phyloP scores from a whole-genome alignment of 1,284 basidiomycete species.

The Apiotrichum brassicae region DNA sequence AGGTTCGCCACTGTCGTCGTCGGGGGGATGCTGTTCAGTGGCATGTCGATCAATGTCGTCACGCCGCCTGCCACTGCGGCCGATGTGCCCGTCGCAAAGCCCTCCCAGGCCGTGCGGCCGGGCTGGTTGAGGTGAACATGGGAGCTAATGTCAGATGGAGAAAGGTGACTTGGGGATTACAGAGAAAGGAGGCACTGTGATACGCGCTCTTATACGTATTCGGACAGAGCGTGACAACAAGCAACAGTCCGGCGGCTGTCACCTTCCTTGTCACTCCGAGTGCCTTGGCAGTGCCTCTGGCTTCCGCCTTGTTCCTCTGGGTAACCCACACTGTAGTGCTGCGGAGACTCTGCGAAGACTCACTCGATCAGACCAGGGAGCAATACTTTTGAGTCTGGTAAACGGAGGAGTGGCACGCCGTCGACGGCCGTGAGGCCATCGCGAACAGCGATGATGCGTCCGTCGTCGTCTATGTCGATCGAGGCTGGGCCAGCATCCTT shows the following conservation, averaged over 20 bases:
- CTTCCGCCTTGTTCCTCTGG: no score
- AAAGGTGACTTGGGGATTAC: no score
- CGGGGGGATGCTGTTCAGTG: conserved; percentile 87
- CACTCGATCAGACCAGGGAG: conserved; percentile 82
- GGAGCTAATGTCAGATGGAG: conserved; percentile 55
- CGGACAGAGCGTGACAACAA: no score
- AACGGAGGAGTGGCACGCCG: conserved; percentile 34
- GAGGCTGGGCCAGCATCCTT: conserved; percentile 59
- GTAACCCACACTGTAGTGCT: no score
- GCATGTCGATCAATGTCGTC: conserved; percentile 91
- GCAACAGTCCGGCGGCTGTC: no score
- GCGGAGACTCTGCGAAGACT: no score
- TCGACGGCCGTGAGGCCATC: conserved; percentile 12
- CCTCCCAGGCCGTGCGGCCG: conserved; percentile 73
- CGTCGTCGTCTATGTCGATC: conserved; percentile 54
- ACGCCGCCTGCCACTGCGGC: conserved; percentile 85
- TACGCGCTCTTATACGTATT: no score
- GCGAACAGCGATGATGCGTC: conserved; percentile 60
- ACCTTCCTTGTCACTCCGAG: no score
- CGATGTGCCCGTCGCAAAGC: conserved; percentile 79
- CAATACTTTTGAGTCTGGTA: conserved; percentile 48
- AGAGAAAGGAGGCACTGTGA: no score
- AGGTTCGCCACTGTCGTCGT: conserved; percentile 77
- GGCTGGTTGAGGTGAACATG: conserved; percentile 94
- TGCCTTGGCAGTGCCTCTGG: no score